These are phyloP conservation scores for Coprinopsis marcescibilis DNA, from an alignment of 768 basidiomycete species.

Conservation along the genomic window DNA sequence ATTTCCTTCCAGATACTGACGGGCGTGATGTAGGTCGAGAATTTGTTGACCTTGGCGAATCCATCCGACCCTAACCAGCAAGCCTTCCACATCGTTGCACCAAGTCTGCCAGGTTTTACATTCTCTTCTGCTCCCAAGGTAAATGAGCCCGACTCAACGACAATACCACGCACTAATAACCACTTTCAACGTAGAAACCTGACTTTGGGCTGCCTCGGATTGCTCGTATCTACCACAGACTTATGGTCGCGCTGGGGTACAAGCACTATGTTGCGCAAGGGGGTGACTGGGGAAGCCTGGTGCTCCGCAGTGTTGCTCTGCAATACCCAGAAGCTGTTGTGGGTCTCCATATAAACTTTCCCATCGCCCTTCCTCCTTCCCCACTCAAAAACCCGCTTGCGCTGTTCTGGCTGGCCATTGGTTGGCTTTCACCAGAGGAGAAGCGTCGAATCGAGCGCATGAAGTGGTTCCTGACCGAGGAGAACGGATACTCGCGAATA, in stretches of 20 bases:
- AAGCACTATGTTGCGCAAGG: conserved; percentile 25
- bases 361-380: conserved; percentile 20
- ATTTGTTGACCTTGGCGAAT: conserved; percentile 21
- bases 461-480: conserved; percentile 23
- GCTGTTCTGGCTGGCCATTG: conserved; percentile 21
- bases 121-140: conserved; percentile 28
- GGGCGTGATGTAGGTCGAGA: conserved; percentile 27
- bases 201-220: conserved; percentile 21
- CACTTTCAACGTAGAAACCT: conserved; percentile 15
- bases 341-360: conserved; percentile 25
- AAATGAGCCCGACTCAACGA: background rate
- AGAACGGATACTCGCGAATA: conserved; percentile 29
- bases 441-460: conserved; percentile 23
- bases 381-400: conserved; percentile 18
- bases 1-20: background rate
- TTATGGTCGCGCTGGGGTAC: conserved; percentile 28
- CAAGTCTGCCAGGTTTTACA: conserved; percentile 27
- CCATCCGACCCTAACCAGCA: conserved; percentile 24
- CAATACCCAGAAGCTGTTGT: conserved; percentile 21
- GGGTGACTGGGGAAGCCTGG: conserved; percentile 29
- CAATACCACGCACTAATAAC: background rate
- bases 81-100: conserved; percentile 29
- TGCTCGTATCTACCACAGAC: conserved; percentile 26
- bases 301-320: conserved; percentile 22
- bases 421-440: conserved; percentile 28